phyloP scores from a whole-genome alignment of 2,329 filamentous ascomycete genomes.

The Aureobasidium musti region DNA sequence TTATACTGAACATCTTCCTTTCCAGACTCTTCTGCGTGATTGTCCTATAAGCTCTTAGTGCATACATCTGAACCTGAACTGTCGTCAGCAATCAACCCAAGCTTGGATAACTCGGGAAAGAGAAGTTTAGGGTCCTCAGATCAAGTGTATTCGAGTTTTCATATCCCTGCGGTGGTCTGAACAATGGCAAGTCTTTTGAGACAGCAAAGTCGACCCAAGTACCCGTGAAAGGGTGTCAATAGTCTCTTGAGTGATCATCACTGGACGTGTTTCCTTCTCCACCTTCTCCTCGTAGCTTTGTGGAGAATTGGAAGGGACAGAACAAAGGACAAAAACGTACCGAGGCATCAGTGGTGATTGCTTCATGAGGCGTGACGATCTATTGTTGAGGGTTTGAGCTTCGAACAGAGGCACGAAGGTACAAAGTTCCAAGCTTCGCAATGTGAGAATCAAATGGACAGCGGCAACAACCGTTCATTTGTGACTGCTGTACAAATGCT shows the following conservation, averaged over 20 bases:
- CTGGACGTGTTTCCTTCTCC: neutral
- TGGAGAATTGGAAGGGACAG: neutral
- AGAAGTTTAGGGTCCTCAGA: slow-evolving; percentile 10
- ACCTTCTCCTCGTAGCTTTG: slow-evolving; percentile 14
- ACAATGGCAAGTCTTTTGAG: neutral
- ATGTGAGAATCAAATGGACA: neutral
- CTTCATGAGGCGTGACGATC: neutral
- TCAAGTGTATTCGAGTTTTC: slow-evolving; percentile 25
- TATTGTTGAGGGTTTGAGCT: neutral
- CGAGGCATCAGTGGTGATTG: neutral
- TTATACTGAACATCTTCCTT: neutral
- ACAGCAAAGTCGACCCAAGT: slow-evolving; percentile 3
- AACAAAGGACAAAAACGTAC: neutral
- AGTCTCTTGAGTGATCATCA: slow-evolving; percentile 28
- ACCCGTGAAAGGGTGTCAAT: neutral
- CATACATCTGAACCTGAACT: neutral
- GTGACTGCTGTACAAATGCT: neutral
- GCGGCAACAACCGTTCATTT: neutral
- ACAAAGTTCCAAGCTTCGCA: neutral
- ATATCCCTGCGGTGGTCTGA: slow-evolving; percentile 16
- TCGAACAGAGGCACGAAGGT: neutral
- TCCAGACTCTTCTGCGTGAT: neutral
- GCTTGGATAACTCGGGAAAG: neutral
- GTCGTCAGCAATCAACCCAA: neutral
- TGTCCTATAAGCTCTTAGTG: neutral